Base-by-base conservation (phyloP, 805 yeast genomes). In the Ogataea wickerhamii region DNA sequence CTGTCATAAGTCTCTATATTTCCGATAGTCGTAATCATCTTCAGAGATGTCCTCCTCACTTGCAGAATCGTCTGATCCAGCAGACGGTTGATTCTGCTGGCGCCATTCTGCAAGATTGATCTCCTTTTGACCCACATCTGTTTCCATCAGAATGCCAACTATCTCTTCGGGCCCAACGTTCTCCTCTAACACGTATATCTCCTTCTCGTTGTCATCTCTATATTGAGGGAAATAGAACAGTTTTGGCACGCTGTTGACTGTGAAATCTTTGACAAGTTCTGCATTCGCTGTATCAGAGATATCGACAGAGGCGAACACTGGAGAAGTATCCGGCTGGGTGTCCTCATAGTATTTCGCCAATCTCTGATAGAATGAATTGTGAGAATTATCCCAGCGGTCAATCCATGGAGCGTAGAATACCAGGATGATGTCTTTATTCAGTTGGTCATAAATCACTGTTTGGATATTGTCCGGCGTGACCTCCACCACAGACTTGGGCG, bases 371-470 rank as follows among this genome's bases (percentile, higher is more conserved):
- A 56, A 56, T 6, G 66, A 59, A 21, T 37, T 45, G 36, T 60
- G 52, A 22, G 52, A 45, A 29, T 58, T 51, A 12, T 54, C 60
- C 60, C 69, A 63, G 6, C 45, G 50, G 4, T 58, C 56, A 25
- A 54, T 32, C 66, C 67, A 66, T 2, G 71, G 67, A 2, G 66
- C 59, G 17, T 53, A 51, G 43, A 70, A 67, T 1, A 57, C 61
- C 11, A 65, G 32, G 4, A 68, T 18, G 0, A 59, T 43, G 16
- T 55, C 60, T 13, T 42, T 40, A 2, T 44, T 41, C 8, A 34
- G 30, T 3, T 41, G 36, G 10, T 40, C 29, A 25, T 42, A 49
- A 8, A 56, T 37, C 10, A 19, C 13, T 4, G 26, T 29, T n/a
- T 52, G 43, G 3, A 53, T 43, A 10, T 53, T 44, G 0, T 43